phyloP scores from a whole-genome alignment of 495 filamentous ascomycete species.

The Penicillium angulare region DNA sequence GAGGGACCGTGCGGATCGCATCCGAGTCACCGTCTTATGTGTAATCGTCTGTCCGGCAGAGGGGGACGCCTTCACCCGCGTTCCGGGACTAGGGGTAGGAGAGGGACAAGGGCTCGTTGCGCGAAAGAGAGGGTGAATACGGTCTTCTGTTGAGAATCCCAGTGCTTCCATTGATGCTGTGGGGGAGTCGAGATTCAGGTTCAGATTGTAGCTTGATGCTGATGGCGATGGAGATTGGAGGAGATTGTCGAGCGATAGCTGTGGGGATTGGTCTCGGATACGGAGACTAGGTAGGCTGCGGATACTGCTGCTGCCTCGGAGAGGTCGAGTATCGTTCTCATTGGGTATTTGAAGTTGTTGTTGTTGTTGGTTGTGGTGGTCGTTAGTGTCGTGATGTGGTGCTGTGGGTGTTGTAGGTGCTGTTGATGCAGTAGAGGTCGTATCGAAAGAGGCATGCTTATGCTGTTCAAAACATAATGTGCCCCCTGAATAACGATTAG shows the following conservation, averaged over 20 bases:
- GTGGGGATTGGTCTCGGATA: constrained; percentile 13
- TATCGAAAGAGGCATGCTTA: constrained; percentile 24
- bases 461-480: constrained; percentile 30
- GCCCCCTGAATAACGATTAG: constrained; percentile 36
- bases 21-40: constrained; percentile 57
- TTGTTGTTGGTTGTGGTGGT: neutral
- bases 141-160: constrained; percentile 55
- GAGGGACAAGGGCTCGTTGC: constrained; percentile 70
- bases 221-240: constrained; percentile 22
- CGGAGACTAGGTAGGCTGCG: constrained; percentile 27
- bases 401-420: constrained; percentile 6
- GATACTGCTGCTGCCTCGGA: constrained; percentile 14
- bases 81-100: constrained; percentile 64
- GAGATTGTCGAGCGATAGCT: constrained; percentile 32
- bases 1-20: constrained; percentile 65
- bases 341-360: neutral
- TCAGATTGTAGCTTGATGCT: constrained; percentile 18
- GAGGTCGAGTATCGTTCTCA: constrained; percentile 15
- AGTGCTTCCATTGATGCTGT: constrained; percentile 11
- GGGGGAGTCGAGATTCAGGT: constrained; percentile 19
- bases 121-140: constrained; percentile 86
- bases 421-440: constrained; percentile 15
- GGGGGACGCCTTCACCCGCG: constrained; percentile 68
- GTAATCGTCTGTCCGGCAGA: constrained; percentile 66
- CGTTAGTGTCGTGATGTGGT: neutral